Conservation (phyloP, 768 basidiomycete species). For the Lyophyllum semitale region DNA sequence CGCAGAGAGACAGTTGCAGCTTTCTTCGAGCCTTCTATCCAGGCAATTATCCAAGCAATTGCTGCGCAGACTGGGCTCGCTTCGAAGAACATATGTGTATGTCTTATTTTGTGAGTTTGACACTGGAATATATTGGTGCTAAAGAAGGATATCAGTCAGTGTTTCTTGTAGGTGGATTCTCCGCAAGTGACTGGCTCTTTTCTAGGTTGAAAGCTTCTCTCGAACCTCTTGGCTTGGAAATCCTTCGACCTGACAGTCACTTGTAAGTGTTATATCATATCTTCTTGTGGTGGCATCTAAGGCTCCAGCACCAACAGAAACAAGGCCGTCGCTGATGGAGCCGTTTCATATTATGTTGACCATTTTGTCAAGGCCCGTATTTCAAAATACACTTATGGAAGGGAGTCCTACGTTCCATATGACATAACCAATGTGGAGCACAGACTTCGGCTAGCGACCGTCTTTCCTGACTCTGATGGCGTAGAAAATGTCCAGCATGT, state of each 20-base stretch:
- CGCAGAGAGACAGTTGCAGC: no score
- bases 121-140: not conserved
- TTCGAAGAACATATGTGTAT: constrained; percentile 8
- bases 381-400: constrained; percentile 41
- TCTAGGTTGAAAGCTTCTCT: constrained; percentile 25
- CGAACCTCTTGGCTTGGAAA: constrained; percentile 16
- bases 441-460: not conserved
- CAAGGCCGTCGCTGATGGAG: constrained; percentile 49
- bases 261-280: constrained; percentile 8
- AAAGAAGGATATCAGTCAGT: constrained; percentile 32
- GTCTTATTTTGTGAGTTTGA: no score
- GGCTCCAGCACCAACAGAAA: constrained; percentile 28
- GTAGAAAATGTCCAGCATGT: constrained; percentile 3
- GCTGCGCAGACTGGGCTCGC: not conserved
- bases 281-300: not conserved
- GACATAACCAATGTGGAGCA: constrained; percentile 19
- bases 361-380: constrained; percentile 40
- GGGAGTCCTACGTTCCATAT: constrained; percentile 4
- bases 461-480: constrained; percentile 8
- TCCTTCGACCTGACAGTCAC: constrained; percentile 19
- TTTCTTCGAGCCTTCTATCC: not conserved
- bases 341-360: constrained; percentile 44
- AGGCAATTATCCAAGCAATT: not conserved
- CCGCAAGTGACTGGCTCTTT: constrained; percentile 45
- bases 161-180: constrained; percentile 46